These are phyloP conservation scores for Fusarium brachygibbosum DNA, from an alignment of 2,329 filamentous ascomycete species.

Conservation along the genomic window DNA sequence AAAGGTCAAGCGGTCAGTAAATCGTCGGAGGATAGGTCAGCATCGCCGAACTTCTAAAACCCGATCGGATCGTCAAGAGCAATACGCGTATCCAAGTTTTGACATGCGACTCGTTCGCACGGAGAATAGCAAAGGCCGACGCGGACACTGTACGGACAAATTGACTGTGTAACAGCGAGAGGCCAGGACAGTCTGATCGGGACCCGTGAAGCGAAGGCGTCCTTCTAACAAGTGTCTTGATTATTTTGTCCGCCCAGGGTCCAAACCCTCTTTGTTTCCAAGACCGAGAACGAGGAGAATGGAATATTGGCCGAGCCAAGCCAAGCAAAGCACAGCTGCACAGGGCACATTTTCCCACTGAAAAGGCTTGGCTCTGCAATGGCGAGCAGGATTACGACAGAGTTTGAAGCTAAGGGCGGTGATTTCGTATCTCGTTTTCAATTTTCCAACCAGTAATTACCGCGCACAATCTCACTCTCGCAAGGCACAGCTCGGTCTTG, in stretches of 20 bases:
- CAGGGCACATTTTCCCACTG: background rate
- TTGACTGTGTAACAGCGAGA: conserved; percentile 11
- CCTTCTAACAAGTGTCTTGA: conserved; percentile 21
- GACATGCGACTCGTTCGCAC: conserved; percentile 6
- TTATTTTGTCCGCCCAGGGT: conserved; percentile 41
- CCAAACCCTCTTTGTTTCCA: conserved; percentile 2
- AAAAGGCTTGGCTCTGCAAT: conserved; percentile 22
- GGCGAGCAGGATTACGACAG: conserved; percentile 26
- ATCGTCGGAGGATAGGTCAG: background rate
- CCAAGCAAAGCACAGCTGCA: background rate
- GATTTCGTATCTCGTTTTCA: conserved; percentile 49
- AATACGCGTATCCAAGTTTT: conserved; percentile 32
- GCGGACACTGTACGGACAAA: conserved; percentile 18
- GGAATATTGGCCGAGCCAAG: conserved; percentile 13
- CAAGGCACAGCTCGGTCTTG: background rate
- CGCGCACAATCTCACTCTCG: background rate
- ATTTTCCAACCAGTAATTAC: conserved; percentile 1
- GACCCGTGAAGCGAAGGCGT: conserved; percentile 35
- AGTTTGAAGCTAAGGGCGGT: conserved; percentile 14
- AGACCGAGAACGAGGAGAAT: conserved; percentile 9
- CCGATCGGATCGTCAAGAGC: conserved; percentile 5
- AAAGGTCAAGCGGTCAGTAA: background rate
- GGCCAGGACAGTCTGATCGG: conserved; percentile 4
- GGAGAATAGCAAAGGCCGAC: conserved; percentile 31
- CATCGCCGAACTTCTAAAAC: background rate